Conservation (phyloP, 257 asterid species). For the Solanum peruvianum region DNA sequence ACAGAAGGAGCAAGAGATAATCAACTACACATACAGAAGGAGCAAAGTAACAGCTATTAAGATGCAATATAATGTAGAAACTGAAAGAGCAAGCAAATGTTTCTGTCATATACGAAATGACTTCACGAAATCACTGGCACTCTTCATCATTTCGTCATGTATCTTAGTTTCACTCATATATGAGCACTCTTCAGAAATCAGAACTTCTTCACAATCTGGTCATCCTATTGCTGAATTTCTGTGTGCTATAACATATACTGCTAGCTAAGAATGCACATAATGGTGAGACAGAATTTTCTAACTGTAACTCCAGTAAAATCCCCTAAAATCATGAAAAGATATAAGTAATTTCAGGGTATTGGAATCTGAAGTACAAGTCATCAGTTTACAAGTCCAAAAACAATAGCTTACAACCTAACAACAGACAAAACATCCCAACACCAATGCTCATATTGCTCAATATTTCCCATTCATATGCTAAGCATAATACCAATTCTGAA, state of each 20-base stretch:
- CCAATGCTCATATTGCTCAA: not conserved
- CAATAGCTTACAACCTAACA: not conserved
- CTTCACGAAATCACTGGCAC: not conserved
- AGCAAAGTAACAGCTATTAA: not conserved
- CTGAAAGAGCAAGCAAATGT: not conserved
- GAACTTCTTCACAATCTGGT: not conserved
- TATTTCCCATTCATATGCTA: too few relatives aligned
- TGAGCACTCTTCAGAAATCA: not conserved
- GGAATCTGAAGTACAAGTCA: not conserved
- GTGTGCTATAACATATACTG: not conserved
- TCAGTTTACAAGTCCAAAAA: not conserved
- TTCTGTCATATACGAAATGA: not conserved
- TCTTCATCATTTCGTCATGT: not conserved
- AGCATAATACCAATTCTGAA: not conserved
- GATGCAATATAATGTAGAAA: not conserved
- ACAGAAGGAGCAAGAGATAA: not conserved
- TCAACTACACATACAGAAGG: not conserved
- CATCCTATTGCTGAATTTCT: not conserved
- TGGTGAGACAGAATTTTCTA: not conserved
- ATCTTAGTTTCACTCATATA: not conserved
- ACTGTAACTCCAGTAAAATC: not conserved
- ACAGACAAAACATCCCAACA: not conserved
- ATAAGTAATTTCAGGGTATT: not conserved
- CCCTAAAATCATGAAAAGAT: not conserved
- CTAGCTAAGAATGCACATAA: not conserved